Evolutionary conservation across 352 stramenopile species (phyloP).

Genomic region (Phytophthora pistaciae): DNA sequence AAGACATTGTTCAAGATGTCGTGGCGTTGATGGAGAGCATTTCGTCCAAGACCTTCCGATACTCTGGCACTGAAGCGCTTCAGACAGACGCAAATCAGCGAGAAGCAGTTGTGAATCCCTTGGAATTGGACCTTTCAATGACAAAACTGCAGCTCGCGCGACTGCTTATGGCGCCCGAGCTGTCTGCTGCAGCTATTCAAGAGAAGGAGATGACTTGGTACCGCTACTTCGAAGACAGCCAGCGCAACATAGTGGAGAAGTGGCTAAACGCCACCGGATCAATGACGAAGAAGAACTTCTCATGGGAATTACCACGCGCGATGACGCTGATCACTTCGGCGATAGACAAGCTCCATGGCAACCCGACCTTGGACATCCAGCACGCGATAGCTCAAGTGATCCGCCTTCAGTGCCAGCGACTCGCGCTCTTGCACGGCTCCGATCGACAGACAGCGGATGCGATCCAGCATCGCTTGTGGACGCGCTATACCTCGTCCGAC

Average conservation of each 20-base stretch:
- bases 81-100: slow-evolving; percentile 11
- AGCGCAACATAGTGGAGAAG: slow-evolving; percentile 69
- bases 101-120: slow-evolving; percentile 24
- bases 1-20: slow-evolving; percentile 28
- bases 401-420: slow-evolving; percentile 51
- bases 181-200: slow-evolving; percentile 34
- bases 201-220: slow-evolving; percentile 81
- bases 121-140: slow-evolving; percentile 36
- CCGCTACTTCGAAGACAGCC: slow-evolving; percentile 50
- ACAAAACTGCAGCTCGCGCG: slow-evolving; percentile 49
- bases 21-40: slow-evolving; percentile 19
- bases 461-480: slow-evolving; percentile 54
- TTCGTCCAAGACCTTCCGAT: slow-evolving; percentile 1
- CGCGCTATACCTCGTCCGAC: slow-evolving; percentile 47
- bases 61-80: not conserved
- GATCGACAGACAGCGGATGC: slow-evolving; percentile 25
- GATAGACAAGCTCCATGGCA: slow-evolving; percentile 19
- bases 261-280: slow-evolving; percentile 67
- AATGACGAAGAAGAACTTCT: slow-evolving; percentile 11
- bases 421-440: slow-evolving; percentile 50
- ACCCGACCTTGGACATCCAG: slow-evolving; percentile 26
- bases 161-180: slow-evolving; percentile 47
- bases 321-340: slow-evolving; percentile 40
- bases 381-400: slow-evolving; percentile 35
- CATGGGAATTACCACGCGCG: slow-evolving; percentile 36